Evolutionary conservation across 1,139 yeast genomes (phyloP), one percentile per base, ranked within the genome.

Genomic region (Geotrichum restrictum): DNA sequence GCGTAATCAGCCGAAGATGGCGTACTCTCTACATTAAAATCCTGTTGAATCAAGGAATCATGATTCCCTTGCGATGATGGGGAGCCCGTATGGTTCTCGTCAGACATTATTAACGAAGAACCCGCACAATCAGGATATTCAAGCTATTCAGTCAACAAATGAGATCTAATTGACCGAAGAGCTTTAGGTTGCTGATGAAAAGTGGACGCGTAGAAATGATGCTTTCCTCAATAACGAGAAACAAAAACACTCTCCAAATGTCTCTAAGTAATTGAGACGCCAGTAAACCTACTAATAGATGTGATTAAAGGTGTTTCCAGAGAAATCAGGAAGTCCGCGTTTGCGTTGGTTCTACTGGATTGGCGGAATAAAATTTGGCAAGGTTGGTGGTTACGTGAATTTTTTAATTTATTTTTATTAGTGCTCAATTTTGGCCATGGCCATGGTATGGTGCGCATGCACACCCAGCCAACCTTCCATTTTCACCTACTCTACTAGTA

Each of bases 321-420:
- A 24, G 7, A 24, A 24, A 24, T 8, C 8, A 24, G 29, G 8
- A 24, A 8, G 8, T 24, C 8, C 29, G 8, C 29, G 5, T 5
- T 5, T 24, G 7, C 29, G 29, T 24, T 24, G 29, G 29, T 24
- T 5, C 8, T 24, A 24, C 29, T 24, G 29, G 5, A 8, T 24
- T 24, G 29, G 29, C 29, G 29, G 29, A 24, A 5, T 24, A 11
- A 16, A 16, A 6, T 34, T n/a, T 34, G 38, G 38, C 18, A 13
- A 37, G 3, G 40, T 16, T 27, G 45, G 45, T 41, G 45, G 45
- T 24, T 41, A 41, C 24, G 36, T 29, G 36, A 29, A 41, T 41
- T 41, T 41, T 41, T 29, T 19, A 41, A 14, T 41, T 41, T 10
- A 3, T 29, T 40, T 40, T 40, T 14, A 8, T 5, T 24, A 5